phyloP scores from a whole-genome alignment of 106 monocot species.

The Dioscorea alata region DNA sequence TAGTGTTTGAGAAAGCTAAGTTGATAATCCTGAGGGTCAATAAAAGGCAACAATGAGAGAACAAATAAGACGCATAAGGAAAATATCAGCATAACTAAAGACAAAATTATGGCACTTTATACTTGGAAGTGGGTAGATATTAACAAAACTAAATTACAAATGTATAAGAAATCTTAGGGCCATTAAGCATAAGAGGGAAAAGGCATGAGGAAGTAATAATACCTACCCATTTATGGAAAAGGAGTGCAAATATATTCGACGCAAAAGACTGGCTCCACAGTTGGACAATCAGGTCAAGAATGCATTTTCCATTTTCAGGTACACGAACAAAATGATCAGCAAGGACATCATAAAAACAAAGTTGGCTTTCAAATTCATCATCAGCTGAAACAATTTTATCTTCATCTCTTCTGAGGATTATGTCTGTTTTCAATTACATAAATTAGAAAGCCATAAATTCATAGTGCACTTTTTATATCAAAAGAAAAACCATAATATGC shows the following conservation, averaged over 20 bases:
- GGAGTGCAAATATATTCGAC: slow-evolving; percentile 96
- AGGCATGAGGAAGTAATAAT: background rate
- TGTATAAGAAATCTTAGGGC: too few species aligned
- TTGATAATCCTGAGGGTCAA: too few species aligned
- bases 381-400: slow-evolving; percentile 28
- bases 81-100: too few species aligned
- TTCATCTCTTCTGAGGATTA: slow-evolving; percentile 57
- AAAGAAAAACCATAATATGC: too few species aligned
- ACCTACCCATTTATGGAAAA: slow-evolving; percentile 96
- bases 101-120: too few species aligned
- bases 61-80: too few species aligned
- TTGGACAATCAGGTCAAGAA: slow-evolving; percentile 77
- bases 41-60: too few species aligned
- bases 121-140: too few species aligned
- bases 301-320: slow-evolving; percentile 67
- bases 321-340: slow-evolving; percentile 71
- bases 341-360: slow-evolving; percentile 87
- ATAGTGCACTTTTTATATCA: too few species aligned
- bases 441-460: background rate
- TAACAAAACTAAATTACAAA: too few species aligned
- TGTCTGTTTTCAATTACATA: slow-evolving; percentile 38
- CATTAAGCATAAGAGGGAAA: too few species aligned
- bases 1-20: too few species aligned
- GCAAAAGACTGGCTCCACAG: slow-evolving; percentile 95
- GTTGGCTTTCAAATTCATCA: slow-evolving; percentile 22